Evolutionary conservation across 169 alveolate genomes (phyloP).

Genomic region (Eimeria praecox): DNA sequence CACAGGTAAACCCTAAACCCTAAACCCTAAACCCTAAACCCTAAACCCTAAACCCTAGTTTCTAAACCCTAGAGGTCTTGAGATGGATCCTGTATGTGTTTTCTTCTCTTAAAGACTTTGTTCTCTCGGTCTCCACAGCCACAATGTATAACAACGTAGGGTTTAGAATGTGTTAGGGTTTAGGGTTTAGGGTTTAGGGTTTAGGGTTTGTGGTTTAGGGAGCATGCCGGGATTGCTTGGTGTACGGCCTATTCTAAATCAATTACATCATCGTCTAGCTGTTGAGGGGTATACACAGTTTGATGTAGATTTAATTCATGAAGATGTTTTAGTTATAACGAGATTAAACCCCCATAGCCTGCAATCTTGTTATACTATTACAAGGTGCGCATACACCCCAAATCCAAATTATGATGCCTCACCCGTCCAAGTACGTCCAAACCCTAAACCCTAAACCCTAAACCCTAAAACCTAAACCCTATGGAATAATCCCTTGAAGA

Average conservation of each 20-base stretch:
- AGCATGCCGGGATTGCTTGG: slow-evolving; percentile 86
- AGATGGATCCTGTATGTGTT: no score
- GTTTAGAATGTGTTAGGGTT: slow-evolving; percentile 10
- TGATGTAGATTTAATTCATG: slow-evolving; percentile 72
- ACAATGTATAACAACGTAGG: not conserved
- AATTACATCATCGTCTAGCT: slow-evolving; percentile 87
- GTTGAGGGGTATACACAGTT: slow-evolving; percentile 84
- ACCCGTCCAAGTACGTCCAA: no score
- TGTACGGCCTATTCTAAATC: slow-evolving; percentile 88
- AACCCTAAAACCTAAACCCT: not conserved
- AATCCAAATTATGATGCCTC: no score
- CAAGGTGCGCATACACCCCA: slow-evolving; percentile 75
- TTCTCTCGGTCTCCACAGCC: no score
- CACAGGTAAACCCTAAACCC: slow-evolving; percentile 17
- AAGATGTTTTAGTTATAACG: slow-evolving; percentile 83
- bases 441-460: slow-evolving; percentile 29
- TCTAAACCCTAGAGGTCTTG: not conserved
- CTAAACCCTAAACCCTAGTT: not conserved
- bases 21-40: slow-evolving; percentile 61
- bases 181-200: slow-evolving; percentile 34
- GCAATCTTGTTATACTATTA: slow-evolving; percentile 80
- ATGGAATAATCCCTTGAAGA: no score
- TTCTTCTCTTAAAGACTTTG: not conserved
- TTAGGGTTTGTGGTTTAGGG: slow-evolving; percentile 21
- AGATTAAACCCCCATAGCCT: slow-evolving; percentile 85